Evolutionary conservation across 768 basidiomycete species (phyloP), one percentile per base, ranked within the genome.

Genomic region (Floccularia luteovirens): DNA sequence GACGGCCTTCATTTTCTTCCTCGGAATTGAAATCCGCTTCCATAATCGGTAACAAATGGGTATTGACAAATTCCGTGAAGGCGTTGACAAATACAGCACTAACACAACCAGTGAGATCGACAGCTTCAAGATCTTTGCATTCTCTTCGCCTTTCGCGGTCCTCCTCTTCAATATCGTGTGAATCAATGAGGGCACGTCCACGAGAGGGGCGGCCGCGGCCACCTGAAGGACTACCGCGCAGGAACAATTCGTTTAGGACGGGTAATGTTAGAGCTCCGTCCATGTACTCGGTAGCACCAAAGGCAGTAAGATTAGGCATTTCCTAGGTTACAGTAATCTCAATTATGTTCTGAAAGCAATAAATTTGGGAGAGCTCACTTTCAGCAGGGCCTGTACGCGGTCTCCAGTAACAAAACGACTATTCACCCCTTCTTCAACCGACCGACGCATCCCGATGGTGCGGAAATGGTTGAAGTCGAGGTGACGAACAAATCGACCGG

Each of bases 211-310:
- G 78, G 0, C 84, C 80, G 10, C 84, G 70, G 0, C 77, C 77
- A 30, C 79, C 75, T 20, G 82, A 82, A 6, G 77, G 73, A 5
- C 69, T 63, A 20, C 94, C 93, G 21, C 94, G 82, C 44, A 98
- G 77, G 52, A 99, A 80, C 13, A 99, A 64, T 54, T 97, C 94
- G 39, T 81, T 86, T 8, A 99, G 66, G 13, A 98, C 92, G 0
- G 82, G 70, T 12, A 87, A 65, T 10, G 83, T 88, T 30, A 99
- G 69, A 1, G 94, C 83, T 3, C 88, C 83, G 49, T 99, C 94
- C 89, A 99, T 97, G 57, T 97, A 99, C 58, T 99, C 94, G 2
- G 94, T 97, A 4, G 90, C 92, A n/a, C 93, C 93, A 47, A 99
- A 90, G 6, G 80, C 73, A 13, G 69, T 69, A 8, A 98, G 66